Conservation (phyloP, 2,329 filamentous ascomycete genomes). For the Hypoxylon sp. region DNA sequence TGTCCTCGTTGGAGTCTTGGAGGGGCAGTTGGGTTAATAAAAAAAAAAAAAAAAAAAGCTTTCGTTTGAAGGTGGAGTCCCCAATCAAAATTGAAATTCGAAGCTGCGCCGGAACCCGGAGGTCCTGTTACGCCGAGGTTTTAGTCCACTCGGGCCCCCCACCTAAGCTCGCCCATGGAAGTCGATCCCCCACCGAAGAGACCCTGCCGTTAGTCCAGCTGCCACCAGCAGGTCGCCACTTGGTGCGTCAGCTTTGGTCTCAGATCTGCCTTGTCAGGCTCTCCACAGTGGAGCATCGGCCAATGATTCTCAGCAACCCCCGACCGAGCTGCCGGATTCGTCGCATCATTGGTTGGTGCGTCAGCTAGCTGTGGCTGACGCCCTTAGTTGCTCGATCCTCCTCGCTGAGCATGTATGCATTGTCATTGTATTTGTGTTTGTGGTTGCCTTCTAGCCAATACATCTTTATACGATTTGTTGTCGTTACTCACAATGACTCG, state of each 20-base stretch:
- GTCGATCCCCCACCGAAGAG: slow-evolving; percentile 1
- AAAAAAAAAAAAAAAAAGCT: slow-evolving; percentile 46
- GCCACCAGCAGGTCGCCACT: neutral
- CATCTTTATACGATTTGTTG: slow-evolving; percentile 10
- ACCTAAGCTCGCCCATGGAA: no score
- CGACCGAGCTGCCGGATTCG: slow-evolving; percentile 32
- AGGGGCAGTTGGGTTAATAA: slow-evolving; percentile 41
- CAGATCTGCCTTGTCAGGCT: slow-evolving; percentile 28
- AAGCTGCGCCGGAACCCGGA: slow-evolving; percentile 39
- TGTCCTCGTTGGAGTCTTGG: slow-evolving; percentile 25
- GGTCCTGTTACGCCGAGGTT: slow-evolving; percentile 31
- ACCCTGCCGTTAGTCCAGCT: slow-evolving; percentile 6
- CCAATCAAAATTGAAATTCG: slow-evolving; percentile 43
- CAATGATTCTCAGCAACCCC: slow-evolving; percentile 26
- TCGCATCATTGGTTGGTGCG: slow-evolving; percentile 35
- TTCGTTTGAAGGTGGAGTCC: slow-evolving; percentile 48
- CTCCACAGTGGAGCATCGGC: slow-evolving; percentile 23
- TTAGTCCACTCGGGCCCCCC: neutral
- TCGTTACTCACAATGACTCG: slow-evolving; percentile 30
- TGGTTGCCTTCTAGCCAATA: slow-evolving; percentile 13
- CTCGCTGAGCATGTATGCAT: slow-evolving; percentile 11
- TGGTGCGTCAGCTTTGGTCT: slow-evolving; percentile 25
- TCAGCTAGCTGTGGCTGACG: slow-evolving; percentile 40
- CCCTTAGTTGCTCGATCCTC: slow-evolving; percentile 22
- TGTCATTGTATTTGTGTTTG: slow-evolving; percentile 27